Base-by-base conservation (phyloP, 331 rosid genomes). In the Spiraea crenata region DNA sequence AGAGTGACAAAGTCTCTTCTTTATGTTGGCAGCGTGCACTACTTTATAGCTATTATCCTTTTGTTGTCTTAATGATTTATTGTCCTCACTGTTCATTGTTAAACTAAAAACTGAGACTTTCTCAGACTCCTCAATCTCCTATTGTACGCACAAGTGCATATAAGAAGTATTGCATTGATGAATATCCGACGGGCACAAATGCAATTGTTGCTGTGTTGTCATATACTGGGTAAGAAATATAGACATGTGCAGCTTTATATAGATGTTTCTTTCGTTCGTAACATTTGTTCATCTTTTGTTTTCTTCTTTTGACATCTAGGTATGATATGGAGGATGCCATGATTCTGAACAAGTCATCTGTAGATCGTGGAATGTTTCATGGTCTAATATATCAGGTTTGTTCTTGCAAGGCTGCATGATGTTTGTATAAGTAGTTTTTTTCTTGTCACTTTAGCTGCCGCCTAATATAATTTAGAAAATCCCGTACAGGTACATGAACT, bases 271-370 rank as follows among this genome's bases (percentile, higher is more conserved):
- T 50, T 78, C 34, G 0, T 68, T 47, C 55, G 51, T 39, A 25
- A 19, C 35, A 49, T 69, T 77, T 52, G 65, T 61, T 20, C 68
- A 38, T 74, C 60, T 55, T 54, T 0, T 39, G 1, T 35, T 58
- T 57, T 57, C 3, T 52, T 59, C 63, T 72, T 75, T 50, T 76
- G 81, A 73, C 63, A 74, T 59, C 56, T 80, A 95, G 97, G 47
- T 91, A 93, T 57, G 99, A 93, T 81, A 93, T 93, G 99, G 99
- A 93, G 84, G 99, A 93, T 79, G 99, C 99, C 57, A 93, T 93
- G 99, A 93, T 93, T 82, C 81, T 93, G 60, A 91, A 89, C 52
- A 93, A 93, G 91, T 93, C 99, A 58, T 87, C 97, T 42, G 99
- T 89, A 45, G 99, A 93, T 60, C 99, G 99, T n/a, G 99, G 99